These are phyloP conservation scores for Neoboletus magnificus DNA, from an alignment of 768 basidiomycete species.

Conservation along the genomic window DNA sequence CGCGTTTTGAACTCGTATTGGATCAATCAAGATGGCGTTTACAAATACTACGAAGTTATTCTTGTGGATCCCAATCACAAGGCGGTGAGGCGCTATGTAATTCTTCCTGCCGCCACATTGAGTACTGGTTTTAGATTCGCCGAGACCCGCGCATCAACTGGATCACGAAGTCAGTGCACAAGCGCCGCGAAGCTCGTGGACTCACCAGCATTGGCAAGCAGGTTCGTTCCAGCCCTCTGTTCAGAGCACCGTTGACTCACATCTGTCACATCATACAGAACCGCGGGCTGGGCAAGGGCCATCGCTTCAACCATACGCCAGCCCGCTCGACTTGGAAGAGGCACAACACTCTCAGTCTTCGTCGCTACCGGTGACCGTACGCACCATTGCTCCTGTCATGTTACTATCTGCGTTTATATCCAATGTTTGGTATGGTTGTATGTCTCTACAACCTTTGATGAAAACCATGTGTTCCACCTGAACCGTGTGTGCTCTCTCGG, in stretches of 20 bases:
- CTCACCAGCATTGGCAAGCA: conserved; percentile 96
- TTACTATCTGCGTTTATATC: conserved; percentile 13
- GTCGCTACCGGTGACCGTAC: conserved; percentile 69
- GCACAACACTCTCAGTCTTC: conserved; percentile 96
- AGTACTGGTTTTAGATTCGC: conserved; percentile 60
- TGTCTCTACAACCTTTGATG: conserved; percentile 10
- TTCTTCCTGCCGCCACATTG: conserved; percentile 1
- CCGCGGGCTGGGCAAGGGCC: conserved; percentile 95
- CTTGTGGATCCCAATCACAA: conserved; percentile 95
- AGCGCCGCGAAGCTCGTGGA: conserved; percentile 95
- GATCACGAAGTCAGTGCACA: conserved; percentile 98
- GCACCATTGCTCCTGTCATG: background rate
- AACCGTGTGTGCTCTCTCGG: background rate
- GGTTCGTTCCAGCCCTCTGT: conserved; percentile 40
- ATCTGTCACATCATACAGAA: conserved; percentile 53
- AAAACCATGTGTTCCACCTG: conserved; percentile 11
- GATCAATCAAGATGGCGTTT: conserved; percentile 98
- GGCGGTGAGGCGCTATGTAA: conserved; percentile 55
- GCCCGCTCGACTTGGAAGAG: conserved; percentile 92
- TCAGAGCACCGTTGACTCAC: background rate
- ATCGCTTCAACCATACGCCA: conserved; percentile 90
- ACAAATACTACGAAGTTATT: conserved; percentile 99
- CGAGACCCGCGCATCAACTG: conserved; percentile 98
- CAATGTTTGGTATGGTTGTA: conserved; percentile 31
- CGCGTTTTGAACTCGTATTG: conserved; percentile 98